Evolutionary conservation across 2,329 filamentous ascomycete genomes (phyloP), one percentile per base, ranked within the genome.

Genomic region (Colletotrichum chlorophyti): DNA sequence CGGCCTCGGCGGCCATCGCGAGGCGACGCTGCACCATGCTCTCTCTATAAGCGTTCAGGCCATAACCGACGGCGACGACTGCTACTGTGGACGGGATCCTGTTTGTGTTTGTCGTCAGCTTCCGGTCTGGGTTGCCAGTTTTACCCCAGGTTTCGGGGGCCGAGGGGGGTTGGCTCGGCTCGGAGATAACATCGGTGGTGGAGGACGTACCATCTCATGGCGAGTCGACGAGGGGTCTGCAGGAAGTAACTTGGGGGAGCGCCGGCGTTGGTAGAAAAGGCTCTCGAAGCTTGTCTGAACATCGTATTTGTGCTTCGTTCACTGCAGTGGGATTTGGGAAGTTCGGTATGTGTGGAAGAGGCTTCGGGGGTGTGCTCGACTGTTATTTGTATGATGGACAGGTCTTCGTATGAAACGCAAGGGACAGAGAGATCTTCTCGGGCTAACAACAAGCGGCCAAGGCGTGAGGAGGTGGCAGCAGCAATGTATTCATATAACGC

Each of bases 191-290:
- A n/a, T n/a, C n/a, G n/a, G n/a, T n/a, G n/a, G n/a, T n/a, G n/a
- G n/a, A n/a, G n/a, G 14, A 65, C 68, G 52, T 66, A 75, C 72
- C 71, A 68, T 68, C 65, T 65, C 49, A 68, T 68, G 47, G 69
- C 68, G 46, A 68, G 61, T 32, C 66, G 65, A 38, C 66, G 64
- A 8, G 68, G 65, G 29, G 68, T 70, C 41, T 67, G 69, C 42
- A 72, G 57, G 49, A 74, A 66, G 64, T 70, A 68, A 63, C 63
- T 68, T 24, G 70, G 70, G 52, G 74, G 68, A 37, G 72, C 69
- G 42, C 66, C 70, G 31, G 71, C 69, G 21, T 72, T 68, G 21
- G 71, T 70, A 40, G 72, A 72, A 65, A 74, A 72, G 41, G 63
- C 58, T 54, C 70, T 66, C 2, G 66, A 63, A 19, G 57, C 51